Percentiles rank a stretch among this genome's conserved stretches.
phyloP scores from a whole-genome alignment of 352 stramenopile genomes.

The Pythium chondricola region DNA sequence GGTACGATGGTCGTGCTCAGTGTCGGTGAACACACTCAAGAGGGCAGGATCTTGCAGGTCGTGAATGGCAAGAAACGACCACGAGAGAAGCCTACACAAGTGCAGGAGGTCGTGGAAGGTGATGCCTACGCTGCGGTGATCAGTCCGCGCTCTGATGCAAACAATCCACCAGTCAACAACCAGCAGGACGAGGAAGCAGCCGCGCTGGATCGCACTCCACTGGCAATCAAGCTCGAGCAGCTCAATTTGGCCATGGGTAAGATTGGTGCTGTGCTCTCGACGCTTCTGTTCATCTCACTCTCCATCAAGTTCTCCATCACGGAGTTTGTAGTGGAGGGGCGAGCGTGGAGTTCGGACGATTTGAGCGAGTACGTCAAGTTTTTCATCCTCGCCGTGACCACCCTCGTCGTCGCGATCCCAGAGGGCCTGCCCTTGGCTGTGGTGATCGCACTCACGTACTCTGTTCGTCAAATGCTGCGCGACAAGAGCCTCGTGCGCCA shows the following conservation, averaged over 20 bases:
- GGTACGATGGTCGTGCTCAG: slow-evolving; percentile 81
- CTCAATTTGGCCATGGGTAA: slow-evolving; percentile 70
- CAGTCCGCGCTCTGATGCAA: slow-evolving; percentile 13
- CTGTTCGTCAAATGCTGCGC: slow-evolving; percentile 93
- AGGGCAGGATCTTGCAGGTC: slow-evolving; percentile 73
- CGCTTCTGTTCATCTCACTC: slow-evolving; percentile 62
- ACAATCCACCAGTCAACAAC: not conserved
- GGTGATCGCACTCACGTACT: slow-evolving; percentile 85
- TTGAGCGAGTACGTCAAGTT: slow-evolving; percentile 53
- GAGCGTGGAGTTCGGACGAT: slow-evolving; percentile 29
- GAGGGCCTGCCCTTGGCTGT: slow-evolving; percentile 88
- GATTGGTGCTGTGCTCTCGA: slow-evolving; percentile 44
- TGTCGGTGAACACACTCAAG: slow-evolving; percentile 83
- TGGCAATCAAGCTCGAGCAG: slow-evolving; percentile 73
- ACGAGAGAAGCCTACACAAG: not conserved
- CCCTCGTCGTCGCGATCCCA: slow-evolving; percentile 78
- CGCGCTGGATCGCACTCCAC: slow-evolving; percentile 23
- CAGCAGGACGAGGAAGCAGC: slow-evolving; percentile 7
- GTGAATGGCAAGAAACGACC: slow-evolving; percentile 19
- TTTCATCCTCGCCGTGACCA: slow-evolving; percentile 89
- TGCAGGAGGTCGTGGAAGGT: not conserved
- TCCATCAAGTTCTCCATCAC: slow-evolving; percentile 44
- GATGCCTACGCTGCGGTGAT: slow-evolving; percentile 22
- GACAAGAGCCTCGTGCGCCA: slow-evolving; percentile 96
- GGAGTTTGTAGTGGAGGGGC: slow-evolving; percentile 43